These are phyloP conservation scores for Cucurbita maxima DNA, from an alignment of 306 rosid species.

Conservation along the genomic window DNA sequence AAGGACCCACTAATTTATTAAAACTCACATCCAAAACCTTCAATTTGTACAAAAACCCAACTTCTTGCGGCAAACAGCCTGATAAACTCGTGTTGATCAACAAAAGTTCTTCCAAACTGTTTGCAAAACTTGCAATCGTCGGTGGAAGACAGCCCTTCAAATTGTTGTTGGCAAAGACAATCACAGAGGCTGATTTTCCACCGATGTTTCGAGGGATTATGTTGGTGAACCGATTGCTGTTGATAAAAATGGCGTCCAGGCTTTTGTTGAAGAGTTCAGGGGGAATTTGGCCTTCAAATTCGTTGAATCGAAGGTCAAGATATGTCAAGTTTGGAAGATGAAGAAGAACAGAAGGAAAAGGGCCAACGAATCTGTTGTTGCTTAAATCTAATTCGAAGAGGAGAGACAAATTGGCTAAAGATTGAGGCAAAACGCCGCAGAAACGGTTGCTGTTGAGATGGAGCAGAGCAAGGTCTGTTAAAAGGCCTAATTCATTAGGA, in stretches of 20 bases:
- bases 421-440: conserved; percentile 59
- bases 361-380: conserved; percentile 78
- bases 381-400: conserved; percentile 77
- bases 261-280: conserved; percentile 44
- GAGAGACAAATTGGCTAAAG: conserved; percentile 38
- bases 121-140: conserved; percentile 41
- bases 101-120: conserved; percentile 59
- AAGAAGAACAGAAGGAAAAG: conserved; percentile 62
- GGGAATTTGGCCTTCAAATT: conserved; percentile 76
- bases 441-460: conserved; percentile 78
- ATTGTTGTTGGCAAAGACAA: conserved; percentile 75
- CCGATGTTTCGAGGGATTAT: conserved; percentile 33
- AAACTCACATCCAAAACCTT: conserved; percentile 65
- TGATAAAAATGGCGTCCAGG: conserved; percentile 59
- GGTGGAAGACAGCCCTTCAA: conserved; percentile 63
- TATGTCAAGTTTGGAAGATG: conserved; percentile 33
- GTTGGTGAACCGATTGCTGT: conserved; percentile 52
- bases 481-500: conserved; percentile 55
- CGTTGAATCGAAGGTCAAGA: conserved; percentile 73
- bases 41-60: conserved; percentile 72
- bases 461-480: conserved; percentile 54
- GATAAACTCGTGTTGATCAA: conserved; percentile 48
- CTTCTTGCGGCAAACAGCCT: conserved; percentile 76
- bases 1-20: conserved; percentile 50
- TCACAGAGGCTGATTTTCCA: conserved; percentile 37